Evolutionary conservation across 140 eudicot genomes (phyloP).

Genomic region (Cichorium intybus): DNA sequence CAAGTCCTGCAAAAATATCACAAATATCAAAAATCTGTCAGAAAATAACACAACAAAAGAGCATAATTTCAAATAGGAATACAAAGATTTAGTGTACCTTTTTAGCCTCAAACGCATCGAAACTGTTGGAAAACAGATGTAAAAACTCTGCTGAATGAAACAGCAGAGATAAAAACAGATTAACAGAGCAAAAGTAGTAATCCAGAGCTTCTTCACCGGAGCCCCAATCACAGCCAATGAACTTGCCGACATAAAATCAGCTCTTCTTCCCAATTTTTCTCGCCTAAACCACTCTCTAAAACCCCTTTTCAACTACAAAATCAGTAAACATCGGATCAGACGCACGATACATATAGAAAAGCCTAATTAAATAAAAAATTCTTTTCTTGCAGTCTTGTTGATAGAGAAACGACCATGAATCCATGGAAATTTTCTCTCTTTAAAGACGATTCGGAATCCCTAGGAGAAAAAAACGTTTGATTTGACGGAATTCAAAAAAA

Average conservation of each 20-base stretch:
- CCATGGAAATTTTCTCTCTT: background rate
- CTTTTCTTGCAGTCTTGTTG: background rate
- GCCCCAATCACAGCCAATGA: conserved; percentile 57
- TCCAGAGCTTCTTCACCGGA: conserved; percentile 67
- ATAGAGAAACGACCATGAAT: background rate
- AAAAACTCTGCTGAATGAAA: conserved; percentile 20
- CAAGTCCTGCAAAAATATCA: conserved; percentile 65
- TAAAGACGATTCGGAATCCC: background rate
- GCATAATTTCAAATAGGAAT: background rate
- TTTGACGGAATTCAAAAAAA: background rate
- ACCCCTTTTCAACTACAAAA: conserved; percentile 6
- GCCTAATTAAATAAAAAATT: background rate
- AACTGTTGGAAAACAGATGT: conserved; percentile 45
- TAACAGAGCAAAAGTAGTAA: conserved; percentile 19
- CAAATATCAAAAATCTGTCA: background rate
- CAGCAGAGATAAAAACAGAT: conserved; percentile 24
- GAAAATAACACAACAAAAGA: background rate
- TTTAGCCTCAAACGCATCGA: conserved; percentile 99
- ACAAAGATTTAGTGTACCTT: conserved; percentile 38
- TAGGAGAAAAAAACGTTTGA: background rate
- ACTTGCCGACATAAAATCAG: conserved; percentile 70
- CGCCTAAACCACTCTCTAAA: conserved; percentile 31
- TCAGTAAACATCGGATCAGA: conserved; percentile 26
- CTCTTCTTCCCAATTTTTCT: conserved; percentile 15
- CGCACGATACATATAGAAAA: background rate